These are phyloP conservation scores for Penicillium sp. DNA, from an alignment of 2,329 filamentous ascomycete species.

Conservation along the genomic window DNA sequence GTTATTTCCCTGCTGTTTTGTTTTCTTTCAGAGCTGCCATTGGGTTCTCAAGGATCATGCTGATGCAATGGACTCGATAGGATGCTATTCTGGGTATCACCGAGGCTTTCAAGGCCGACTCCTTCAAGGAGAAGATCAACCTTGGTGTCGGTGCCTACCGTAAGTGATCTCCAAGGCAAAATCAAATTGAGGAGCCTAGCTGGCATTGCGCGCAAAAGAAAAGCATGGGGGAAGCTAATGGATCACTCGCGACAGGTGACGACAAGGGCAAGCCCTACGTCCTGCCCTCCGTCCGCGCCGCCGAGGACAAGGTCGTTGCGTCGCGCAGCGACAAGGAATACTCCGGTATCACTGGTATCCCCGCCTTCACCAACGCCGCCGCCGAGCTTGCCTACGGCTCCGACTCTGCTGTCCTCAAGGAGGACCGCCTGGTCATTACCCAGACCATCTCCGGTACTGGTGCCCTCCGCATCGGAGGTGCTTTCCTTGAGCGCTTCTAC, in stretches of 20 bases:
- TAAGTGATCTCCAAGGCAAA: conserved; percentile 27
- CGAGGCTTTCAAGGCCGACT: conserved; percentile 98
- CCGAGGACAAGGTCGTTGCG: conserved; percentile 81
- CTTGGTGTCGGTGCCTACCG: conserved; percentile 97
- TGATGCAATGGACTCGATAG: conserved; percentile 29
- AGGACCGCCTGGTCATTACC: conserved; percentile 80
- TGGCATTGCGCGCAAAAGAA: not conserved
- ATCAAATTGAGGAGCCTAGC: not conserved
- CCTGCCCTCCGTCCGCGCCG: conserved; percentile 84
- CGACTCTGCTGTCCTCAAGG: conserved; percentile 71
- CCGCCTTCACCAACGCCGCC: conserved; percentile 89
- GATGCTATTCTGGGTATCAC: conserved; percentile 65
- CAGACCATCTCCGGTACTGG: conserved; percentile 98
- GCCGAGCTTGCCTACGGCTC: conserved; percentile 86
- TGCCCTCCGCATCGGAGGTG: conserved; percentile 89
- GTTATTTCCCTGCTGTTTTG: not conserved
- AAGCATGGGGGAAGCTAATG: not conserved
- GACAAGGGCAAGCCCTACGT: conserved; percentile 98
- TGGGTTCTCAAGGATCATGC: conserved; percentile 13
- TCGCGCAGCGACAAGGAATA: conserved; percentile 92
- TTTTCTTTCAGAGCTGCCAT: conserved; percentile 1
- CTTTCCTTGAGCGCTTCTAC: conserved; percentile 90
- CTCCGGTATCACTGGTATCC: conserved; percentile 93
- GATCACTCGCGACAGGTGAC: conserved; percentile 53
- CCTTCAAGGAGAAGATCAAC: conserved; percentile 95